Conservation (phyloP, 306 rosid species). For the Fragaria nilgerrensis region DNA sequence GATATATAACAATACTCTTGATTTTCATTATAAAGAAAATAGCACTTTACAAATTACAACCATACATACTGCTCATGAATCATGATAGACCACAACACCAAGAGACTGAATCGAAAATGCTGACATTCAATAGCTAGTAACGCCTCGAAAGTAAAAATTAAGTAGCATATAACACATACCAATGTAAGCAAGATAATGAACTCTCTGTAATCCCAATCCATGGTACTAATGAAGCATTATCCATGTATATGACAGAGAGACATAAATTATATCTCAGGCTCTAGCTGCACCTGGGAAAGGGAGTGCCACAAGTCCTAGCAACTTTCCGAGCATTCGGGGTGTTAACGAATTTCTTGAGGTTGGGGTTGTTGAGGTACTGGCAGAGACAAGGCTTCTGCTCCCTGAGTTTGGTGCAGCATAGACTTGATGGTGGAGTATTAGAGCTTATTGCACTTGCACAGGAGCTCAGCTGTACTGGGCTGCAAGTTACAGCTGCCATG, state of each 20-base stretch:
- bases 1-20: conserved; percentile 25
- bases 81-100: conserved; percentile 37
- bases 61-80: conserved; percentile 11
- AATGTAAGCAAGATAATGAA: not conserved
- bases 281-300: conserved; percentile 71
- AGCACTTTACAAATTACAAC: conserved; percentile 37
- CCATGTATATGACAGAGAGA: conserved; percentile 6
- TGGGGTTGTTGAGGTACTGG: conserved; percentile 83
- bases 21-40: conserved; percentile 32
- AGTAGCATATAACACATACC: conserved; percentile 38
- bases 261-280: conserved; percentile 5
- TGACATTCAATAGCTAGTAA: conserved; percentile 25
- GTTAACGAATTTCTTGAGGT: conserved; percentile 81
- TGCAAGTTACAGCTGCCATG: conserved; percentile 79
- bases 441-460: conserved; percentile 89
- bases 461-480: conserved; percentile 72
- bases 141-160: conserved; percentile 11
- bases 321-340: conserved; percentile 94
- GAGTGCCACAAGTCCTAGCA: conserved; percentile 90
- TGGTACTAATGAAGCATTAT: not conserved
- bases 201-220: conserved; percentile 27
- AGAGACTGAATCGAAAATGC: conserved; percentile 31
- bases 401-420: conserved; percentile 90
- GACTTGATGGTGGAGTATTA: conserved; percentile 64
- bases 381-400: conserved; percentile 97